Evolutionary conservation across 2,329 filamentous ascomycete genomes (phyloP).

Genomic region (Colletotrichum salicis): DNA sequence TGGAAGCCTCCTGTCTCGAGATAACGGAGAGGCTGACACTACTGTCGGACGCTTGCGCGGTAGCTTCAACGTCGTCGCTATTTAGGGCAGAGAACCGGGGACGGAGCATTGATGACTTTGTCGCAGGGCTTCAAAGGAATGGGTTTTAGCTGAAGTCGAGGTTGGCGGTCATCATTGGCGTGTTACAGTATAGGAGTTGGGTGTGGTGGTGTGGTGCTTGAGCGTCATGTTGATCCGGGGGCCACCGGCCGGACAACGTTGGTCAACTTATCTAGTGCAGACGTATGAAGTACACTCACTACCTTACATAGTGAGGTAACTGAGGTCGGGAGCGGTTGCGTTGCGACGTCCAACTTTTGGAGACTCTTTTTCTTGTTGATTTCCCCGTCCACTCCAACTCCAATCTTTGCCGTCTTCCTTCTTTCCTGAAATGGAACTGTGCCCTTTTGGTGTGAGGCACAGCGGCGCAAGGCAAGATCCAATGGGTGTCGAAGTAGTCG

Average conservation of each 20-base stretch:
- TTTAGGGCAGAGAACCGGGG: constrained; percentile 7
- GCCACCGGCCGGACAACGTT: neutral
- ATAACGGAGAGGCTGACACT: constrained; percentile 31
- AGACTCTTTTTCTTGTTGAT: neutral
- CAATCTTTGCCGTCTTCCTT: neutral
- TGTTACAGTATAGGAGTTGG: neutral
- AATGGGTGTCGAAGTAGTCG: constrained; percentile 4
- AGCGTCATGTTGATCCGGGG: constrained; percentile 1
- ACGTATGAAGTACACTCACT: neutral
- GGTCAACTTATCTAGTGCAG: neutral
- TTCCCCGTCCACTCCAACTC: neutral
- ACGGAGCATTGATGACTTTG: neutral
- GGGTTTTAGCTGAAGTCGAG: neutral
- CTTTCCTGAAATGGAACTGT: constrained; percentile 13
- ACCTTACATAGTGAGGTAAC: too few relatives aligned
- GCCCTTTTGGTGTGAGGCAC: constrained; percentile 5
- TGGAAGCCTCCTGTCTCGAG: constrained; percentile 28
- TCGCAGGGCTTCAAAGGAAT: constrained; percentile 8
- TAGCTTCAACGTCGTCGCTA: constrained; percentile 33
- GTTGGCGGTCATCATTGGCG: constrained; percentile 2
- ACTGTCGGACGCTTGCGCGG: constrained; percentile 31
- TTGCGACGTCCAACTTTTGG: neutral
- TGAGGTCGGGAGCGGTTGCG: neutral
- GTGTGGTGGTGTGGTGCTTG: neutral
- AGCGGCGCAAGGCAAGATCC: neutral